phyloP scores from a whole-genome alignment of 1,284 basidiomycete species.

The Leccinum fuscescens region DNA sequence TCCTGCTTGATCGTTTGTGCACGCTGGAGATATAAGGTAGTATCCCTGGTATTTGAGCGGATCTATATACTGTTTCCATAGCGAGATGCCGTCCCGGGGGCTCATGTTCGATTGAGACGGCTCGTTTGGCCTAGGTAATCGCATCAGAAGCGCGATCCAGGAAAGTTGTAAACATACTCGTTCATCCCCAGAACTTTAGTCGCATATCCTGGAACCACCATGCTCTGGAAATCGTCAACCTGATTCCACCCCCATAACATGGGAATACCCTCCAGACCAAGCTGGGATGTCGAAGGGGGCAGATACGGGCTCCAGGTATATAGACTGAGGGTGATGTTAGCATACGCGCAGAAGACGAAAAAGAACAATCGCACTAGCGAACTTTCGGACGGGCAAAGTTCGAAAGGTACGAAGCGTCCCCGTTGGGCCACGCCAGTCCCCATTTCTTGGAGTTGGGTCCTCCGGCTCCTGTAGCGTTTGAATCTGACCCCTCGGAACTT shows the following conservation, averaged over 20 bases:
- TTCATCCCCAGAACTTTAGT: constrained; percentile 55
- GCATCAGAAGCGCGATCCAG: constrained; percentile 1
- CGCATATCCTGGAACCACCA: constrained; percentile 41
- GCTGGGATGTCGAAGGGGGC: constrained; percentile 5
- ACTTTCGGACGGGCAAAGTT: constrained; percentile 34
- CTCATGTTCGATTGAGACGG: constrained; percentile 60
- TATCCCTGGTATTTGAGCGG: constrained; percentile 61
- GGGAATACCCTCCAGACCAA: constrained; percentile 45
- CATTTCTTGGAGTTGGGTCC: constrained; percentile 31
- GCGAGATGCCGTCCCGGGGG: constrained; percentile 47
- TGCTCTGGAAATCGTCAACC: constrained; percentile 31
- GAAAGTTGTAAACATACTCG: constrained; percentile 41
- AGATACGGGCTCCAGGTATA: constrained; percentile 32
- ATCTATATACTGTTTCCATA: constrained; percentile 68
- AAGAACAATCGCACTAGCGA: constrained; percentile 32
- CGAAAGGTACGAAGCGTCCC: constrained; percentile 34
- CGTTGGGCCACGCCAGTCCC: constrained; percentile 49
- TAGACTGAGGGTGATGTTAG: constrained; percentile 19
- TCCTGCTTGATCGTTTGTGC: constrained; percentile 65
- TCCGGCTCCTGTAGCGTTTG: neutral
- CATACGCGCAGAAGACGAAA: neutral
- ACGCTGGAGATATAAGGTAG: constrained; percentile 64
- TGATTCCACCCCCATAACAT: constrained; percentile 55
- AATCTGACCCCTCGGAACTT: constrained; percentile 6
- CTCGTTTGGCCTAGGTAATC: constrained; percentile 47